Evolutionary conservation across 2,329 filamentous ascomycete genomes (phyloP).

Genomic region (Fusarium pilosicola): DNA sequence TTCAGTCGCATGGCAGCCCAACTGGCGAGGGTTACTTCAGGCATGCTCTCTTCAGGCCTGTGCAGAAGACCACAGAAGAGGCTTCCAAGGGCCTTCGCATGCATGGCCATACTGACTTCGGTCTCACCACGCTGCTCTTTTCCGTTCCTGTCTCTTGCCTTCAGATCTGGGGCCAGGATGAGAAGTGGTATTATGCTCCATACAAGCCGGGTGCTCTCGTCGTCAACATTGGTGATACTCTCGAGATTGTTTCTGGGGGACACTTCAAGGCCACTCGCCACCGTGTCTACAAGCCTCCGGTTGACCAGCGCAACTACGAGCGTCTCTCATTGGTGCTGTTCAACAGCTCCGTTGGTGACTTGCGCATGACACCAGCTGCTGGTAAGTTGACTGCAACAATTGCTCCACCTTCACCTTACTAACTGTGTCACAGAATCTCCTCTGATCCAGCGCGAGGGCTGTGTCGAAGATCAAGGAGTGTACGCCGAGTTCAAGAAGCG

Average conservation of each 20-base stretch:
- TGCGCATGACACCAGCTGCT: constrained; percentile 54
- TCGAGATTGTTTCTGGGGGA: constrained; percentile 33
- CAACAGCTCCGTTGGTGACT: constrained; percentile 57
- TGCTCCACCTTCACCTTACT: accelerated
- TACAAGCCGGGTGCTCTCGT: constrained; percentile 37
- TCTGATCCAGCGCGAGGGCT: constrained; percentile 52
- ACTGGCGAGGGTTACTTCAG: constrained; percentile 37
- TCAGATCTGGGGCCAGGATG: constrained; percentile 35
- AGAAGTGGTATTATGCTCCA: constrained; percentile 37
- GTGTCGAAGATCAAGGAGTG: constrained; percentile 55
- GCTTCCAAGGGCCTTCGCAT: constrained; percentile 35
- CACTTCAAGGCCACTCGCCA: constrained; percentile 38
- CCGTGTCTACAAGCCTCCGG: constrained; percentile 29
- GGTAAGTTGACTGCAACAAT: not conserved
- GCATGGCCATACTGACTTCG: constrained; percentile 34
- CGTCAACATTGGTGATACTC: constrained; percentile 34
- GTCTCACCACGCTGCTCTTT: constrained; percentile 27
- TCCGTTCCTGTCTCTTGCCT: constrained; percentile 35
- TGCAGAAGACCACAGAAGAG: constrained; percentile 30
- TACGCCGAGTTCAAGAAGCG: constrained; percentile 58
- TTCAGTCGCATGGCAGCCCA: constrained; percentile 36
- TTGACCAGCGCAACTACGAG: constrained; percentile 46
- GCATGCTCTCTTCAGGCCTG: constrained; percentile 32
- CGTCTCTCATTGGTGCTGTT: constrained; percentile 56
- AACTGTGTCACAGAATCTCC: constrained; percentile 33